Percentiles rank a stretch among this genome's conserved stretches.
Evolutionary conservation across 768 basidiomycete genomes (phyloP).

Genomic region (Auricularia heimuer): DNA sequence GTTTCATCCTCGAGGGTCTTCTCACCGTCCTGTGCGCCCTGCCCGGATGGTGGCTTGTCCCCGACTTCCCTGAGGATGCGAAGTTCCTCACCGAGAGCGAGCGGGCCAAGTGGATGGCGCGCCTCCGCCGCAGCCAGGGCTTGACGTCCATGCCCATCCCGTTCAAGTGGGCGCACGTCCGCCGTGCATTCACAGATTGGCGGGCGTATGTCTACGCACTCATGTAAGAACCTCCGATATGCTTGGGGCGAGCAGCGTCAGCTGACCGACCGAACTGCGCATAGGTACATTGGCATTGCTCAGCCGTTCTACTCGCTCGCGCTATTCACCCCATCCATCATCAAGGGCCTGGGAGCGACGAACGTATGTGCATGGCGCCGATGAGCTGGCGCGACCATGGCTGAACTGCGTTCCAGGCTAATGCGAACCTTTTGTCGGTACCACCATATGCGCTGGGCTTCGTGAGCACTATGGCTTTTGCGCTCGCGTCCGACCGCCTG

Average conservation of each 20-base stretch:
- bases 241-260: neutral
- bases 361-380: slow-evolving; percentile 1
- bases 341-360: slow-evolving; percentile 23
- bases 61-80: slow-evolving; percentile 32
- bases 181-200: slow-evolving; percentile 17
- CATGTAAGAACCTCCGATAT: slow-evolving; percentile 5
- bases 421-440: slow-evolving; percentile 12
- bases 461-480: slow-evolving; percentile 27
- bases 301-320: slow-evolving; percentile 28
- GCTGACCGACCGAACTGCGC: slow-evolving; percentile 4
- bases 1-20: slow-evolving; percentile 19
- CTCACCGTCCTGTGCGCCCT: slow-evolving; percentile 24
- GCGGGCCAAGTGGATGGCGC: slow-evolving; percentile 21
- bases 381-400: too few species aligned
- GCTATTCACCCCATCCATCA: slow-evolving; percentile 33
- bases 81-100: slow-evolving; percentile 28
- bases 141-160: slow-evolving; percentile 21
- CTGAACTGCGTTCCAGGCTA: neutral
- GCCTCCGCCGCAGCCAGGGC: slow-evolving; percentile 26
- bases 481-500: slow-evolving; percentile 23
- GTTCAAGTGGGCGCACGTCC: slow-evolving; percentile 23
- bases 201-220: slow-evolving; percentile 15
- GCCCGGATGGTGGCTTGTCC: slow-evolving; percentile 20
- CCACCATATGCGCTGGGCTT: slow-evolving; percentile 30
- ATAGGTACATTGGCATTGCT: slow-evolving; percentile 24